These are phyloP conservation scores for Pelargonium exstipulatum DNA, from an alignment of 441 rosid species.

Conservation along the genomic window DNA sequence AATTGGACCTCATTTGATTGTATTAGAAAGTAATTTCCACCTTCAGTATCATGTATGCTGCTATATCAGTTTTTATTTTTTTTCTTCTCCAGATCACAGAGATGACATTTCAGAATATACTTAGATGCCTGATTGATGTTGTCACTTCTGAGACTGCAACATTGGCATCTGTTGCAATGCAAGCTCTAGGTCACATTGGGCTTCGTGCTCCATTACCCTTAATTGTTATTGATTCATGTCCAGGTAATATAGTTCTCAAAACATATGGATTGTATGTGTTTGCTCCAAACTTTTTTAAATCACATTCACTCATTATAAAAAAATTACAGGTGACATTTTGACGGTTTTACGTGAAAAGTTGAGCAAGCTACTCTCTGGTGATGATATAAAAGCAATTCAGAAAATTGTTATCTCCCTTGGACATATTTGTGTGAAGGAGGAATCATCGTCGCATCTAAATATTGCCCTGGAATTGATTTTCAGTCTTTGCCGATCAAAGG, in stretches of 20 bases:
- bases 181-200: conserved; percentile 96
- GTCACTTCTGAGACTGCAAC: conserved; percentile 65
- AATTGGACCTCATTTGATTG: not conserved
- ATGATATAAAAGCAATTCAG: conserved; percentile 77
- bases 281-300: conserved; percentile 15
- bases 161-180: conserved; percentile 87
- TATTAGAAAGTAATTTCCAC: conserved; percentile 1
- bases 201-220: conserved; percentile 60
- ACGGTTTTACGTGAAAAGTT: conserved; percentile 59
- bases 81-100: conserved; percentile 50
- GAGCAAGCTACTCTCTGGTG: conserved; percentile 77
- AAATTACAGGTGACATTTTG: conserved; percentile 58
- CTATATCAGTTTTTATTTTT: not conserved
- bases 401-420: conserved; percentile 79
- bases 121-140: conserved; percentile 61
- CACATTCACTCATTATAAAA: conserved; percentile 22
- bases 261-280: conserved; percentile 12
- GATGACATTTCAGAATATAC: conserved; percentile 49
- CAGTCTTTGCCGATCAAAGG: conserved; percentile 88
- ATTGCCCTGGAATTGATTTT: conserved; percentile 73
- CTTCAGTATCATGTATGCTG: not conserved
- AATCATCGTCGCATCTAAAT: conserved; percentile 57
- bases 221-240: conserved; percentile 42
- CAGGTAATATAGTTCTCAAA: conserved; percentile 49
- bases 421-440: conserved; percentile 72